Evolutionary conservation across 495 filamentous ascomycete genomes (phyloP), one percentile per base, ranked within the genome.

Genomic region (Staphylotrichum longicolle): DNA sequence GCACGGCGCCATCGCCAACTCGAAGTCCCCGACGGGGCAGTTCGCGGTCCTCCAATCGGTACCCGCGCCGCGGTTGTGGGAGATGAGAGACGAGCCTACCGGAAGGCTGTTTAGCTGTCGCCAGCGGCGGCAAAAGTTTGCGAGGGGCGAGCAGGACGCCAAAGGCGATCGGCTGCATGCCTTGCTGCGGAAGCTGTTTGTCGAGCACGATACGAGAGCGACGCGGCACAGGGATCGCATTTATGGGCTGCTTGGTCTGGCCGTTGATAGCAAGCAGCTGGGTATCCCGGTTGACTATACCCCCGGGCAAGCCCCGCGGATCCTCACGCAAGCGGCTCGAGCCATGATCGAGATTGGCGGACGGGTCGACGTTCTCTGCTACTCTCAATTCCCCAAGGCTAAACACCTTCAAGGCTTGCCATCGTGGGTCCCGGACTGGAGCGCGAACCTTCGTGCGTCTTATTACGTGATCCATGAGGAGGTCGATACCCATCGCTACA

Each of bases 101-200:
- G 33, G 3, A 5, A 12, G 49, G 3, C 49, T 52, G 33, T 52
- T 52, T 33, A 52, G 49, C 49, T 52, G 49, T 33, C 49, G 49
- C 33, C 49, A 52, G 34, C 33, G 49, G 12, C 49, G 49, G 12
- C 49, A 14, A 33, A 37, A 39, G 12, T 20, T 39, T 33, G 49
- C 35, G 33, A 33, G 33, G 12, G 4, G 33, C 49, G 33, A 37
- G 12, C 49, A 33, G 11, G 33, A 1, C 33, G 49, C 49, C 5
- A 9, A 30, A 0, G 49, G 49, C 33, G 49, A 52, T 33, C 33
- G 7, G 2, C 49, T 52, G 0, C 49, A 52, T 33, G 49, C 34
- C 14, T 33, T 52, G 1, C 33, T 52, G 12, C 49, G 49, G 12
- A 39, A 52, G 49, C 49, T 52, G 12, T 52, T 37, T 33, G 49